Evolutionary conservation across 192 early-diverging fungal species (phyloP), one percentile per base, ranked within the genome.

Genomic region (Coemansia sp.): DNA sequence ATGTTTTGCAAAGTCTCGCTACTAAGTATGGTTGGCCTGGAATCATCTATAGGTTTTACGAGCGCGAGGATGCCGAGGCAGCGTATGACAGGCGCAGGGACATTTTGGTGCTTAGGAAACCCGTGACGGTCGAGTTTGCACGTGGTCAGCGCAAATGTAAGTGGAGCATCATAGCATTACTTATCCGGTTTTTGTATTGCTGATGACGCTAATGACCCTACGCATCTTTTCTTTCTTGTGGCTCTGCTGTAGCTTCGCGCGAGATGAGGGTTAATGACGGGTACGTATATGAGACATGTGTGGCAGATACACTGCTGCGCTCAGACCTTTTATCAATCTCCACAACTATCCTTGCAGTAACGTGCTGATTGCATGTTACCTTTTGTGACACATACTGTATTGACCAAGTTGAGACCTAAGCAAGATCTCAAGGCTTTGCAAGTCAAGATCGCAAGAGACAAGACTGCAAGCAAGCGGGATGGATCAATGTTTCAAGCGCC

Each of bases 91-190:
- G 69, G 40, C 76, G 77, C 62, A 70, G 60, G 27, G 74, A 76
- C 38, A 71, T 79, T 3, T 12, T 74, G 46, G 70, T 84, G 36
- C 65, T 60, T 24, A 60, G 74, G 22, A 72, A 70, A 47, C 73
- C 77, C 22, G 77, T 76, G 65, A 65, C 74, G 27, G 62, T 84
- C 34, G 82, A 84, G 73, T 84, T 84, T 79, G 82, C 82, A n/a
- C 76, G 78, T 53, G 82, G 82, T 20, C 70, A 79, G 68, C 82
- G 82, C 69, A 84, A 84, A 69, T 76, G 78, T 80, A 80, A 69
- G 78, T 66, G 64, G 1, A 13, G 16, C 11, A 34, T 27, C 57
- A 6, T 8, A 22, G 1, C 18, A 20, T 39, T 62, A 38, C 38
- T 34, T 62, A 33, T 33, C 53, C 11, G 36, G 9, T 40, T n/a